Percentiles rank a stretch among this genome's conserved stretches.
These are phyloP conservation scores for Solanum piurae DNA, from an alignment of 257 asterid species.

Conservation along the genomic window DNA sequence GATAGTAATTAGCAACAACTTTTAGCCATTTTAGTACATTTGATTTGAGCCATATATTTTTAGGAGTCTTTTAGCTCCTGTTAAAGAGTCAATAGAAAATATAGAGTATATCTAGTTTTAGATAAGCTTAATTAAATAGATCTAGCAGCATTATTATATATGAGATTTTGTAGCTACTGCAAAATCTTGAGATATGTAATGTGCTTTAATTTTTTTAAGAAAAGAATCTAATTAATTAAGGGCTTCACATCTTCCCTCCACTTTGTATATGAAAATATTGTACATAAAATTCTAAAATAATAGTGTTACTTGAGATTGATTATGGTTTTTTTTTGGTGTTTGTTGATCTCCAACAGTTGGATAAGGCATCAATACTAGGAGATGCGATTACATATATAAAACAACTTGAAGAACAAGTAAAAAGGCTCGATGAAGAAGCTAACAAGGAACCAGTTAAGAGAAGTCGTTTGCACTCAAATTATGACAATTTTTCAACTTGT, in stretches of 20 bases:
- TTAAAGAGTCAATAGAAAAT: neutral
- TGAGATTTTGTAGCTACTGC: neutral
- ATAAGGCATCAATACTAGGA: neutral
- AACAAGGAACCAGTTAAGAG: neutral
- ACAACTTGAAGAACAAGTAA: neutral
- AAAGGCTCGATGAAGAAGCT: neutral
- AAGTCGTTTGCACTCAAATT: neutral
- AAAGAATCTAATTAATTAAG: neutral
- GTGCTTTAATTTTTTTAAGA: neutral
- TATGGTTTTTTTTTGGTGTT: neutral
- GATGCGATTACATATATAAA: slow-evolving; percentile 1
- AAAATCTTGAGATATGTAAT: neutral
- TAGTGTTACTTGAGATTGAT: neutral
- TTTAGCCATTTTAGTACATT: neutral
- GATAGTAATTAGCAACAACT: neutral
- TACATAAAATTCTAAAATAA: neutral
- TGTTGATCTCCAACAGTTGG: neutral
- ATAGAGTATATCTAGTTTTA: neutral
- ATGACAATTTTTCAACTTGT: neutral
- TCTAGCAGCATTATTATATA: neutral
- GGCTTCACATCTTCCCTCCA: neutral
- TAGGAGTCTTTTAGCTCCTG: neutral
- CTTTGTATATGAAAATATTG: neutral
- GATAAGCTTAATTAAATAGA: neutral
- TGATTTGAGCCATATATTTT: neutral